Evolutionary conservation across 192 early-diverging fungal species (phyloP).

Genomic region (Umbelopsis ramanniana): DNA sequence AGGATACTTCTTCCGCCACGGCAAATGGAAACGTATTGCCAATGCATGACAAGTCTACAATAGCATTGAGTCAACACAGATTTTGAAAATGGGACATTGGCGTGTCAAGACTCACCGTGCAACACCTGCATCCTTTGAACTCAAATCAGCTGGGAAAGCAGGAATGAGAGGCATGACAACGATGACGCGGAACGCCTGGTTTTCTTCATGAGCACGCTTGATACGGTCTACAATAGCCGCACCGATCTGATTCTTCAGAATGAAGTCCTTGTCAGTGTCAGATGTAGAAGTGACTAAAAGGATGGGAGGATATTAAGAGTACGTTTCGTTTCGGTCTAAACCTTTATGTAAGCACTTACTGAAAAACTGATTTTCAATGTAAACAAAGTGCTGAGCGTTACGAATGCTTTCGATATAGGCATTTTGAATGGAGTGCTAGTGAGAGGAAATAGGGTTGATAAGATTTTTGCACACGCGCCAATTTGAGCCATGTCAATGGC

Average conservation of each 20-base stretch:
- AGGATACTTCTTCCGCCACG: slow-evolving; percentile 80
- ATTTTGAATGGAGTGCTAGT: slow-evolving; percentile 74
- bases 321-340: not conserved
- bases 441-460: not conserved
- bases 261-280: slow-evolving; percentile 46
- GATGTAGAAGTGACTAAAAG: slow-evolving; percentile 55
- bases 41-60: slow-evolving; percentile 73
- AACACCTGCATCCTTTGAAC: slow-evolving; percentile 73
- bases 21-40: slow-evolving; percentile 80
- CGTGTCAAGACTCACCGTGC: slow-evolving; percentile 47
- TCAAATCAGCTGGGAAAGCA: slow-evolving; percentile 85
- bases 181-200: slow-evolving; percentile 77
- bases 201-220: slow-evolving; percentile 65
- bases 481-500: not conserved
- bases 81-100: not conserved
- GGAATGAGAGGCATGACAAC: slow-evolving; percentile 90
- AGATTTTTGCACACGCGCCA: not conserved
- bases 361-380: slow-evolving; percentile 95
- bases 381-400: slow-evolving; percentile 78
- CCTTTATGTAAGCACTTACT: slow-evolving; percentile 43
- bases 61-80: not conserved
- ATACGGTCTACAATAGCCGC: slow-evolving; percentile 80
- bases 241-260: slow-evolving; percentile 84
- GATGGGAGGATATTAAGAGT: not conserved
- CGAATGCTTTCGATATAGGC: slow-evolving; percentile 77